phyloP scores from a whole-genome alignment of 805 yeast genomes.

The Cyberlindnera maritima region DNA sequence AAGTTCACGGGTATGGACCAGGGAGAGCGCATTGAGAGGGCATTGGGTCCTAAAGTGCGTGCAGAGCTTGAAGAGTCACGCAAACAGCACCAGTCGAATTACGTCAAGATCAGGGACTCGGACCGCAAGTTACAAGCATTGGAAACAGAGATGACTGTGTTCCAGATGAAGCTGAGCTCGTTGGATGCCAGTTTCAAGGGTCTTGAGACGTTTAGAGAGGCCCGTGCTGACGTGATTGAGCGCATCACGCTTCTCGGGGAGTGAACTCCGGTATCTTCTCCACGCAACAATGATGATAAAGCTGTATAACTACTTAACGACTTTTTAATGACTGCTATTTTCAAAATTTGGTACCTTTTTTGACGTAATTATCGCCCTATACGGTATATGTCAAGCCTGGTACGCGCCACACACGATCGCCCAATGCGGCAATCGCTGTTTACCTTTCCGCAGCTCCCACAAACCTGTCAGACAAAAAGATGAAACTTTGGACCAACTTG shows the following conservation, averaged over 20 bases:
- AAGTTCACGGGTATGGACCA: slow-evolving; percentile 18
- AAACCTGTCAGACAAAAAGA: background rate
- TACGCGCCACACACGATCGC: background rate
- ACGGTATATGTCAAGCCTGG: background rate
- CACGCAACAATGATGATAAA: too few relatives aligned
- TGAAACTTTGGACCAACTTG: background rate
- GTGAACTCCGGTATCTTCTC: too few relatives aligned
- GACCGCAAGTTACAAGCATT: slow-evolving; percentile 6
- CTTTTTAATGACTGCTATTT: background rate
- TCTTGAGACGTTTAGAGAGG: slow-evolving; percentile 13
- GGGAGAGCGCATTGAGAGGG: slow-evolving; percentile 11
- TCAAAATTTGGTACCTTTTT: too few relatives aligned
- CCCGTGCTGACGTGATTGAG: slow-evolving; percentile 17
- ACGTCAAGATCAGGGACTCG: slow-evolving; percentile 11
- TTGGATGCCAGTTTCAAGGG: slow-evolving; percentile 17
- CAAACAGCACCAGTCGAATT: slow-evolving; percentile 14
- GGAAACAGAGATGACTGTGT: slow-evolving; percentile 14
- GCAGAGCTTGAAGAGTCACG: slow-evolving; percentile 14
- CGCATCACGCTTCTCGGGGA: slow-evolving; percentile 19
- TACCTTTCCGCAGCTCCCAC: slow-evolving; percentile 5
- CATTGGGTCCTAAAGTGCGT: slow-evolving; percentile 9
- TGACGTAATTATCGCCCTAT: too few relatives aligned
- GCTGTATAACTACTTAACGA: background rate
- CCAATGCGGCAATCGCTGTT: slow-evolving; percentile 11
- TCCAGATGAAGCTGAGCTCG: slow-evolving; percentile 15